These are phyloP conservation scores for Populus hybrid DNA, from an alignment of 441 rosid species.

Conservation along the genomic window DNA sequence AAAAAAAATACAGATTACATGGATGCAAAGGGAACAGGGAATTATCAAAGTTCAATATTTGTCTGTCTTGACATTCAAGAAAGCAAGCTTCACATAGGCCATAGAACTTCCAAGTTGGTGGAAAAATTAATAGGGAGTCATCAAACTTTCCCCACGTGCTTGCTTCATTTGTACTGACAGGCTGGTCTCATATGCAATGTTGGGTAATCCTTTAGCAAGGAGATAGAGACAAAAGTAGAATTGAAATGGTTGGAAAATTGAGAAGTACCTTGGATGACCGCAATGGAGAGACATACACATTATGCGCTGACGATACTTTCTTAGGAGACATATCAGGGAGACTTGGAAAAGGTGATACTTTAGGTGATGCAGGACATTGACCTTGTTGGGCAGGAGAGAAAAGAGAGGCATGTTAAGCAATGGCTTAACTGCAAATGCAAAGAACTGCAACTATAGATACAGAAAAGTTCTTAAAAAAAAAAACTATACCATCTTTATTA, in stretches of 20 bases:
- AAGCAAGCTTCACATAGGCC: background rate
- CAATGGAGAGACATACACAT: slow-evolving; percentile 94
- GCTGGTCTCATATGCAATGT: background rate
- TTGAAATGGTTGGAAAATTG: slow-evolving; percentile 4
- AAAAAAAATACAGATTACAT: background rate
- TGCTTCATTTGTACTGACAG: background rate
- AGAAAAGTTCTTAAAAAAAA: background rate
- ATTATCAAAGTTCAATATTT: background rate
- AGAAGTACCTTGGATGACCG: slow-evolving; percentile 81
- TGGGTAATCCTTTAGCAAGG: background rate
- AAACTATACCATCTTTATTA: slow-evolving; percentile 54
- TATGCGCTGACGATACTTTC: slow-evolving; percentile 87
- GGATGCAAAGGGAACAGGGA: background rate
- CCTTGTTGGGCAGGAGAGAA: slow-evolving; percentile 40
- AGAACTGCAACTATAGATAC: background rate
- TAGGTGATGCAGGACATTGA: slow-evolving; percentile 88
- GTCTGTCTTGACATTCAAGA: background rate
- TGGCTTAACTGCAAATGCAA: slow-evolving; percentile 10
- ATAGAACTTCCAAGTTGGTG: background rate
- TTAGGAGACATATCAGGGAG: slow-evolving; percentile 99
- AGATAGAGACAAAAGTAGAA: background rate
- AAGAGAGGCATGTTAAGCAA: slow-evolving; percentile 22
- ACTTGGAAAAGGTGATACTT: slow-evolving; percentile 74
- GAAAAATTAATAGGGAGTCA: background rate
- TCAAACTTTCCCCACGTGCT: background rate